Evolutionary conservation across 768 basidiomycete genomes (phyloP), one percentile per base, ranked within the genome.

Genomic region (Cubamyces sp.): DNA sequence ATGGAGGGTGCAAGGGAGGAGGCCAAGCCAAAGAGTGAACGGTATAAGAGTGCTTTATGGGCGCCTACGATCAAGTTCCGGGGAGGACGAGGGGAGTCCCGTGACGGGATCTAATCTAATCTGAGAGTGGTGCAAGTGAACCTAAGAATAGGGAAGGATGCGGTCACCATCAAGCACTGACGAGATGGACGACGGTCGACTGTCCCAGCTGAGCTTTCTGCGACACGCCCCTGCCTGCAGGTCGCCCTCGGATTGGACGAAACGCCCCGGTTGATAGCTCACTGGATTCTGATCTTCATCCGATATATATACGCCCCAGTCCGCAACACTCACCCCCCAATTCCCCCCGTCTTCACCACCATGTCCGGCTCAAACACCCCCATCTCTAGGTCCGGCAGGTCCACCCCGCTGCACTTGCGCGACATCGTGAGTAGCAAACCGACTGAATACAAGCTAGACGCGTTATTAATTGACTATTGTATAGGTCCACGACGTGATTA

Each of bases 401-500:
- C 64, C 42, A 65, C 69, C n/a, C 69, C 69, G 42, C 63, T 66
- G 26, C 56, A 64, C 60, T 42, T 66, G 50, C 58, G 64, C 56
- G 67, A 68, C 23, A 37, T 66, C 28, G 65, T 64, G 37, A 46
- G 67, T 57, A 30, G 15, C 19, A 34, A 16, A n/a, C 7, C 40
- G 5, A 25, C 25, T 0, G 37, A 8, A 26, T 19, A 7, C 11
- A 28, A 19, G 16, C 41, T 28, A 42, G 3, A 25, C n/a, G 37
- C n/a, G 8, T 26, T 5, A 26, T n/a, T 53, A 46, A 11, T 11
- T n/a, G 56, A 11, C 43, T 40, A 42, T 57, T 11, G n/a, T 53
- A 28, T 86, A 92, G 88, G 84, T 90, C 30, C 80, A 81, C 62
- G 86, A 88, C 70, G 86, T 80, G 41, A 83, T 91, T 73, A 87